Conservation (phyloP, 169 alveolate genomes). For the Plasmodium chabaudi region DNA sequence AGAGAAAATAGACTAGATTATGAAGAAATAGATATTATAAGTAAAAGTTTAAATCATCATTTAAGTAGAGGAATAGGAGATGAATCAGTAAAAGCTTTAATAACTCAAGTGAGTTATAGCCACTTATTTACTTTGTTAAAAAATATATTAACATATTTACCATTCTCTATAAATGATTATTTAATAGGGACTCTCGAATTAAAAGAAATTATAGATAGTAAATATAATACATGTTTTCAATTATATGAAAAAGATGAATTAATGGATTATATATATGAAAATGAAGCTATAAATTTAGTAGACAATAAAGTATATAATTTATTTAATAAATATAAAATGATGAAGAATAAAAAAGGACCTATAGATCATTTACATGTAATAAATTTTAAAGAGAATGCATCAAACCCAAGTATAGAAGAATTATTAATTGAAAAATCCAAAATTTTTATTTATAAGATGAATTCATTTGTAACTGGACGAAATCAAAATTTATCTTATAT, state of each 20-base stretch:
- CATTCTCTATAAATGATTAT: conserved; percentile 61
- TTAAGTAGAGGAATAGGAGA: conserved; percentile 68
- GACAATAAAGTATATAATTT: conserved; percentile 44
- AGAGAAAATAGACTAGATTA: conserved; percentile 16
- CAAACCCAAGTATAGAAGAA: conserved; percentile 29
- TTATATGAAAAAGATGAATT: conserved; percentile 43
- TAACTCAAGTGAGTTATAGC: conserved; percentile 66
- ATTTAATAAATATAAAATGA: conserved; percentile 30
- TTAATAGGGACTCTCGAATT: conserved; percentile 47
- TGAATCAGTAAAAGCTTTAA: conserved; percentile 39
- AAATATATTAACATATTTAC: conserved; percentile 56
- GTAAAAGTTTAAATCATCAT: conserved; percentile 32
- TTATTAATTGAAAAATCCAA: conserved; percentile 36
- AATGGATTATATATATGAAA: conserved; percentile 61
- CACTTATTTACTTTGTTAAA: conserved; percentile 45
- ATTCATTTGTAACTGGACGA: conserved; percentile 60
- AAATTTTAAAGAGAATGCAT: conserved; percentile 25
- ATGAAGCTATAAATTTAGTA: conserved; percentile 42
- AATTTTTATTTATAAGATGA: conserved; percentile 58
- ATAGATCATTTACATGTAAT: conserved; percentile 30
- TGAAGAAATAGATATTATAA: conserved; percentile 30
- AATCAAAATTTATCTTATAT: conserved; percentile 45
- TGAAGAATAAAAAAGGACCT: conserved; percentile 41
- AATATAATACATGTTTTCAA: conserved; percentile 68
- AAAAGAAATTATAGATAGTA: conserved; percentile 50